Conservation (phyloP, 768 basidiomycete genomes). For the Trametes cubensis region DNA sequence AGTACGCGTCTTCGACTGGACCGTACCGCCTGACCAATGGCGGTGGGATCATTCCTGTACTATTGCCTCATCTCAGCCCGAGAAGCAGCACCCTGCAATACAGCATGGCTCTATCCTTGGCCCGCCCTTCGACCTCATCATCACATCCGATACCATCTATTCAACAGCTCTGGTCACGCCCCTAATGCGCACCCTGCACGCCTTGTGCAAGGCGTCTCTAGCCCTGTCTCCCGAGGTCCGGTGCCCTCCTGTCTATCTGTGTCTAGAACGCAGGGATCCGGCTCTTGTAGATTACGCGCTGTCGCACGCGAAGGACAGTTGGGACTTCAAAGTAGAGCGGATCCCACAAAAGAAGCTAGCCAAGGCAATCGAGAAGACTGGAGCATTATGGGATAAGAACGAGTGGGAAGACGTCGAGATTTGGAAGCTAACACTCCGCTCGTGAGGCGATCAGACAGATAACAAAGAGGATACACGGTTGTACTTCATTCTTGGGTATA, state of each 20-base stretch:
- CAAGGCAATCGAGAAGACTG: conserved; percentile 61
- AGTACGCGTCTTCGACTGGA: conserved; percentile 75
- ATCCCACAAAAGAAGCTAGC: conserved; percentile 60
- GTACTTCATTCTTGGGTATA: neutral
- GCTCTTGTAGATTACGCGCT: conserved; percentile 61
- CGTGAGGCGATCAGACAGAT: neutral
- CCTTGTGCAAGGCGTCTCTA: conserved; percentile 47
- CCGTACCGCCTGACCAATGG: conserved; percentile 56
- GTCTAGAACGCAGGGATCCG: conserved; percentile 80
- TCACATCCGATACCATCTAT: conserved; percentile 86
- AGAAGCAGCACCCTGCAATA: conserved; percentile 7
- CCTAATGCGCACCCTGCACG: conserved; percentile 67
- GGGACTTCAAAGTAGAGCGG: conserved; percentile 61
- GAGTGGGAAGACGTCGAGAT: conserved; percentile 87
- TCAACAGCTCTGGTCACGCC: conserved; percentile 60
- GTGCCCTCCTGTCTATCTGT: conserved; percentile 58
- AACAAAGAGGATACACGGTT: neutral
- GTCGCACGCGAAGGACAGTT: conserved; percentile 51
- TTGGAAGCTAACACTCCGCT: conserved; percentile 52
- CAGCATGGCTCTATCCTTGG: conserved; percentile 31
- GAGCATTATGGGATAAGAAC: conserved; percentile 58
- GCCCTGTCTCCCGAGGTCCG: conserved; percentile 24
- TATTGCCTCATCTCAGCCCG: conserved; percentile 12
- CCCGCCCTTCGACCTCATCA: conserved; percentile 75
- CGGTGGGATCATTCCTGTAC: conserved; percentile 46